Percentiles rank a stretch among this genome's conserved stretches.
Evolutionary conservation across 176 grass and related monocot genomes (phyloP).

Genomic region (Lolium rigidum): DNA sequence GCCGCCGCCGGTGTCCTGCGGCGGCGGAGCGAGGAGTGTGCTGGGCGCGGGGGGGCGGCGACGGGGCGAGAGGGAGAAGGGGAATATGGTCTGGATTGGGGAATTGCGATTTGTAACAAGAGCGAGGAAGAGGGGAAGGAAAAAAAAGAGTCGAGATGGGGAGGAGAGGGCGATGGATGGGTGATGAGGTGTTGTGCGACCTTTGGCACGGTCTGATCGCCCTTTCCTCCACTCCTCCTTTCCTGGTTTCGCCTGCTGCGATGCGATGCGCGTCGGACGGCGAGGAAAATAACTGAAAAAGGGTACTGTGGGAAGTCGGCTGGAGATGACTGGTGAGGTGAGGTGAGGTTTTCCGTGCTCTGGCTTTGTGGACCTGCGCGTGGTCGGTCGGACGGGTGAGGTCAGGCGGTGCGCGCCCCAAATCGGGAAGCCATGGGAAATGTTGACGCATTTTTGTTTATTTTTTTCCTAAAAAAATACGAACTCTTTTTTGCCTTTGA

Average conservation of each 20-base stretch:
- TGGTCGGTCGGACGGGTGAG: not conserved
- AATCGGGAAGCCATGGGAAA: not conserved
- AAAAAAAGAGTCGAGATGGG: not conserved
- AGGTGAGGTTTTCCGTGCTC: slow-evolving; percentile 12
- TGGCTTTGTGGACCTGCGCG: not conserved
- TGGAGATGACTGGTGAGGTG: not conserved
- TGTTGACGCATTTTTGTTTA: not conserved
- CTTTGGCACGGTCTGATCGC: slow-evolving; percentile 38
- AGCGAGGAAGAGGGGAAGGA: not conserved
- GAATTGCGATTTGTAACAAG: slow-evolving; percentile 50
- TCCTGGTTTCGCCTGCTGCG: too few species aligned
- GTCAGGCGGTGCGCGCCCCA: not conserved
- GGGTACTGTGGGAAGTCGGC: not conserved
- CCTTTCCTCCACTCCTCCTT: too few species aligned
- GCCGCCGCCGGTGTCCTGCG: not conserved
- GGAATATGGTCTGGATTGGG: slow-evolving; percentile 57
- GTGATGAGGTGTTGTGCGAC: slow-evolving; percentile 23
- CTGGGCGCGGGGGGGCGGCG: slow-evolving; percentile 24
- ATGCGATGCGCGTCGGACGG: not conserved
- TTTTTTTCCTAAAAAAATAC: not conserved
- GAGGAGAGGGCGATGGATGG: too few species aligned
- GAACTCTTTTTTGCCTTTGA: not conserved
- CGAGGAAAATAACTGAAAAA: not conserved
- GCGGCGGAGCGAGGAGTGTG: not conserved
- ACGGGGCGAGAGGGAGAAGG: not conserved